Base-by-base conservation (phyloP, 108 stramenopile genomes). In the Aureococcus anophagefferens region DNA sequence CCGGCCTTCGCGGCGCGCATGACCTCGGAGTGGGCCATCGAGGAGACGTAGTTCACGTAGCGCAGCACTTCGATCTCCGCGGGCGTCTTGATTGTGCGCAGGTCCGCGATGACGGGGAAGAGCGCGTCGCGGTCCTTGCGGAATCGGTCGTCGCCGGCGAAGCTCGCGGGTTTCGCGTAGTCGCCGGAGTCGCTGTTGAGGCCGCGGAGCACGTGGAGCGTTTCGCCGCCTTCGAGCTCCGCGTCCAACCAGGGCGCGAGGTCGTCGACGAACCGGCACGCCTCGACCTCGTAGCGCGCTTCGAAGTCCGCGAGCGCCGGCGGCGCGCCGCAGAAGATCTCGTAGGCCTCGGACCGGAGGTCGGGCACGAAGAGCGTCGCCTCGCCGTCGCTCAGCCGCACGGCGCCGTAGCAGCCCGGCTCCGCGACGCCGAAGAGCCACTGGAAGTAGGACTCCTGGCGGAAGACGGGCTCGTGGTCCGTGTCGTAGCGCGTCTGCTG, bases 391-490 rank as follows among this genome's bases (percentile, higher is more conserved):
- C 76, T 64, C 11, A 96, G 30, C 18, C 87, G 69, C 15, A 96
- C 71, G 0, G 79, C 68, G 21, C 83, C 86, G 21, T 76, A 81
- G 75, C 90, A 90, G 74, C 92, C 96, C 14, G 95, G 85, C 71
- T 95, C 95, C 64, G 86, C 87, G 5, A 82, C 94, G 32, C 96
- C 98, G 64, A 91, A 91, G 62, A 94, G 78, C 74, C 93, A 99
- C 70, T 90, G 88, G 77, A 99, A 99, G 65, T 93, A 95, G 28
- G 86, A 88, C 76, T 99, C 93, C 69, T 94, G 91, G 21, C 93
- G 89, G 82, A 94, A 94, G 14, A 91, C 65, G 5, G 89, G 88
- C 64, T 92, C 93, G 72, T 91, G 89, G 75, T 94, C 93, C 11
- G 89, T 86, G 68, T 90, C 93, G 67, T 85, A 82, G 0, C 93